Evolutionary conservation across 768 basidiomycete genomes (phyloP).

Genomic region (Leucocoprinus birnbaumii): DNA sequence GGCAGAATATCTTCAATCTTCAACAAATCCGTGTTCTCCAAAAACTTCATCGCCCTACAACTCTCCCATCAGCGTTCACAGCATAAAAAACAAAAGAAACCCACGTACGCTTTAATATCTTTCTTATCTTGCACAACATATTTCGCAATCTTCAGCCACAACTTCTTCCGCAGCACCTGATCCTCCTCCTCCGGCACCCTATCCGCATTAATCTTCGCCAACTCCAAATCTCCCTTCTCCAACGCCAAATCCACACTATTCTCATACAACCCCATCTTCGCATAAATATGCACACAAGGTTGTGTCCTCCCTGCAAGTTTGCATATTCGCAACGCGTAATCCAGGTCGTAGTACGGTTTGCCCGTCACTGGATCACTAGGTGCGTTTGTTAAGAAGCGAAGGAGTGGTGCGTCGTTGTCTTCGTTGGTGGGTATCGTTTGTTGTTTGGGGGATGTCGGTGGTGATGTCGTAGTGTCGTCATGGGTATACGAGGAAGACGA

Average conservation of each 20-base stretch:
- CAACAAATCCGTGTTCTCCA: slow-evolving; percentile 90
- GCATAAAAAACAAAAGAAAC: not conserved
- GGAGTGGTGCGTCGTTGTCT: slow-evolving; percentile 67
- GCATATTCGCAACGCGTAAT: slow-evolving; percentile 93
- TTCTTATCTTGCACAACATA: slow-evolving; percentile 98
- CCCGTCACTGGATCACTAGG: slow-evolving; percentile 81
- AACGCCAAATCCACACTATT: slow-evolving; percentile 94
- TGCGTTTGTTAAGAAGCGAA: slow-evolving; percentile 80
- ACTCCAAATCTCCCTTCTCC: slow-evolving; percentile 90
- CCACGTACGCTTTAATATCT: slow-evolving; percentile 92
- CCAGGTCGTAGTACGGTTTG: slow-evolving; percentile 93
- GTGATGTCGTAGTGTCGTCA: slow-evolving; percentile 31
- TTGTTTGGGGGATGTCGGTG: slow-evolving; percentile 68
- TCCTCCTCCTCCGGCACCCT: slow-evolving; percentile 80
- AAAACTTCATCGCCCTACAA: slow-evolving; percentile 90
- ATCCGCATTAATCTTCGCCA: slow-evolving; percentile 94
- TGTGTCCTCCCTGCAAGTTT: slow-evolving; percentile 78
- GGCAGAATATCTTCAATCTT: slow-evolving; percentile 99
- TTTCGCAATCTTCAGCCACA: slow-evolving; percentile 98
- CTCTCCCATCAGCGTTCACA: slow-evolving; percentile 1
- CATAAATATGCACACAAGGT: slow-evolving; percentile 94
- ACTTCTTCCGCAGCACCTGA: slow-evolving; percentile 78
- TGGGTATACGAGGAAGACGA: slow-evolving; percentile 39
- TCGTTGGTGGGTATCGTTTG: slow-evolving; percentile 17
- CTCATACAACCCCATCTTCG: slow-evolving; percentile 97